These are phyloP conservation scores for Phytophthora podocarpi DNA, from an alignment of 352 stramenopile species.

Conservation along the genomic window DNA sequence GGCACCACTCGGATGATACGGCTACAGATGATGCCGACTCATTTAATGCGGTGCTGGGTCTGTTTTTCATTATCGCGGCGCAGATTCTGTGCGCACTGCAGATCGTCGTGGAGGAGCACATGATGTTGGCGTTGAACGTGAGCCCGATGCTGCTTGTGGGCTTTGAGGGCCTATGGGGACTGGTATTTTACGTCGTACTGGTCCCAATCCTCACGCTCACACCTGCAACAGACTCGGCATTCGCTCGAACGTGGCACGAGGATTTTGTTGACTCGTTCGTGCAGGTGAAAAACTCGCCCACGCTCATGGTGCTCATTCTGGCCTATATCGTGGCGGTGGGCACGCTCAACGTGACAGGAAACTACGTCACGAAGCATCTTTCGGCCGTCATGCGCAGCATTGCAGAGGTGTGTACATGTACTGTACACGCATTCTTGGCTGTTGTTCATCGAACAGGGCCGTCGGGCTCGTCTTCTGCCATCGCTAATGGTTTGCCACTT, in stretches of 20 bases:
- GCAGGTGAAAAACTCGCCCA: slow-evolving; percentile 72
- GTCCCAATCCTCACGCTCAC: slow-evolving; percentile 73
- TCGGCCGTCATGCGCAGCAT: slow-evolving; percentile 86
- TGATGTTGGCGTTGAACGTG: slow-evolving; percentile 82
- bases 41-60: slow-evolving; percentile 68
- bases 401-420: slow-evolving; percentile 65
- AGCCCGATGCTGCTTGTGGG: slow-evolving; percentile 89
- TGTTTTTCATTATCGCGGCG: slow-evolving; percentile 76
- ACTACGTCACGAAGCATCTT: slow-evolving; percentile 89
- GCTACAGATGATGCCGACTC: slow-evolving; percentile 17
- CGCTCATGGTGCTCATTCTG: slow-evolving; percentile 61
- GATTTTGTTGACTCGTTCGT: slow-evolving; percentile 82
- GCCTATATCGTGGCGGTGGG: slow-evolving; percentile 73
- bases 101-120: slow-evolving; percentile 91
- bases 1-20: slow-evolving; percentile 26
- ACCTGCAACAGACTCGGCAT: slow-evolving; percentile 44
- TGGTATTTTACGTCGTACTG: slow-evolving; percentile 80
- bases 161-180: slow-evolving; percentile 87
- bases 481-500: slow-evolving; percentile 16
- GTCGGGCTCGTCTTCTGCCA: slow-evolving; percentile 9
- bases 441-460: slow-evolving; percentile 1
- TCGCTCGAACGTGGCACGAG: slow-evolving; percentile 82
- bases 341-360: slow-evolving; percentile 83
- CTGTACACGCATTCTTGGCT: slow-evolving; percentile 10
- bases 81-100: slow-evolving; percentile 88